Evolutionary conservation across 1,284 basidiomycete species (phyloP).

Genomic region (Heterobasidion annosum): DNA sequence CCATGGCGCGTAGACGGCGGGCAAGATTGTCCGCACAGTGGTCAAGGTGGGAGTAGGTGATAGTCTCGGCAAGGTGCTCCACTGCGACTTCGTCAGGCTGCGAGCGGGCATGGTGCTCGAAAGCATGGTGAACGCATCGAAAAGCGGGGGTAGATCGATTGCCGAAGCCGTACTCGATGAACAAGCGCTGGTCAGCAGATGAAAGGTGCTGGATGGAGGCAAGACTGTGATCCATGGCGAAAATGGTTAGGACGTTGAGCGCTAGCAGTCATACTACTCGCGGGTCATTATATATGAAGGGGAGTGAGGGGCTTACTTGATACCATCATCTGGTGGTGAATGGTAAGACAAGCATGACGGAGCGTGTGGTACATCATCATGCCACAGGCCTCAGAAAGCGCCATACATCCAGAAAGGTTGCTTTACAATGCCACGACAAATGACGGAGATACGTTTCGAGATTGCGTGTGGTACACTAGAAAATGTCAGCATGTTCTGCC

Average conservation of each 20-base stretch:
- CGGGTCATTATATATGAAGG: background rate
- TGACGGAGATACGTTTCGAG: no score
- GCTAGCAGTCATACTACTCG: background rate
- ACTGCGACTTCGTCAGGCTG: slow-evolving; percentile 38
- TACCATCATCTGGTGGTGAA: background rate
- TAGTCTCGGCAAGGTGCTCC: slow-evolving; percentile 35
- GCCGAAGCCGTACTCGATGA: slow-evolving; percentile 38
- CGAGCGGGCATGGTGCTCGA: slow-evolving; percentile 32
- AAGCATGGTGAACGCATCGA: slow-evolving; percentile 47
- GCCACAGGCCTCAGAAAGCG: no score
- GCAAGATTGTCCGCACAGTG: slow-evolving; percentile 39
- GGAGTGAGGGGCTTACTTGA: background rate
- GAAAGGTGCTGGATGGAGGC: slow-evolving; percentile 19
- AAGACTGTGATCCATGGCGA: slow-evolving; percentile 7
- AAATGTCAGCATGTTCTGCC: no score
- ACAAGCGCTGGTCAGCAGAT: slow-evolving; percentile 30
- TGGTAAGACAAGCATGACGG: background rate
- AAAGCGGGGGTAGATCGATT: slow-evolving; percentile 27
- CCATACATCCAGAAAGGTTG: no score
- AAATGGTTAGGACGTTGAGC: background rate
- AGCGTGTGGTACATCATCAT: background rate
- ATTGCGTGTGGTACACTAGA: no score
- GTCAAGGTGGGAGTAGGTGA: slow-evolving; percentile 44
- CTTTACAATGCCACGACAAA: no score
- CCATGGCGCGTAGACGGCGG: slow-evolving; percentile 28